Base-by-base conservation (phyloP, 1,139 yeast genomes). In the Saccharomyces hybrid region DNA sequence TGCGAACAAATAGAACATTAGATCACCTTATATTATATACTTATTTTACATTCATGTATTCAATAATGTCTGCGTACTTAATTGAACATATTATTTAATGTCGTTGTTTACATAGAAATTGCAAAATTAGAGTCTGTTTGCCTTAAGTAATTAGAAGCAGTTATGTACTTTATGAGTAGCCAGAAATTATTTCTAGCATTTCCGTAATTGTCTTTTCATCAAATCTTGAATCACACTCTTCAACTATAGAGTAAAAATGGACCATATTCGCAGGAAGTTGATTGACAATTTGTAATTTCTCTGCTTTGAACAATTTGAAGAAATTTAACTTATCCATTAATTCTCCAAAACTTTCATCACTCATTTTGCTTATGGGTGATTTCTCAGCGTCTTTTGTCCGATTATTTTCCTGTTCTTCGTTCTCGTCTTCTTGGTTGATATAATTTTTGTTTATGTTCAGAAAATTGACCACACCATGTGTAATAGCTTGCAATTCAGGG, bases 151-250 rank as follows among this genome's bases (percentile, higher is more conserved):
- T 14, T 34, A 20, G 23, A 20, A 20, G 23, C 23, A 20, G 23
- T 20, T 23, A 7, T 38, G 16, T 38, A 5, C 25, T 9, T 38
- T 7, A 38, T 38, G 44, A 48, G 49, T 53, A 59, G 41, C 49
- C 53, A 14, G 50, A 49, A 3, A 61, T 51, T 2, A 55, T 55
- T 29, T 53, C 51, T 14, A 65, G 47, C 6, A 89, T 78, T 1
- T 73, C 72, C 51, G 81, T 79, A 54, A 86, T 77, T 55, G 82
- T 78, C 1, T 81, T 85, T 56, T 84, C 87, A 23, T 75, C 71
- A 63, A 89, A 85, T 60, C 98, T 76, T 60, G 81, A 84, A 61
- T 91, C 98, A 69, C 96, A 91, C 68, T 93, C 98, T 65, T 93
- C 99, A 3, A 93, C 83, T 47, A 91, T 74, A 0, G 93, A 77